Evolutionary conservation across 2,329 filamentous ascomycete species (phyloP).

Genomic region (Scedosporium dehoogii): DNA sequence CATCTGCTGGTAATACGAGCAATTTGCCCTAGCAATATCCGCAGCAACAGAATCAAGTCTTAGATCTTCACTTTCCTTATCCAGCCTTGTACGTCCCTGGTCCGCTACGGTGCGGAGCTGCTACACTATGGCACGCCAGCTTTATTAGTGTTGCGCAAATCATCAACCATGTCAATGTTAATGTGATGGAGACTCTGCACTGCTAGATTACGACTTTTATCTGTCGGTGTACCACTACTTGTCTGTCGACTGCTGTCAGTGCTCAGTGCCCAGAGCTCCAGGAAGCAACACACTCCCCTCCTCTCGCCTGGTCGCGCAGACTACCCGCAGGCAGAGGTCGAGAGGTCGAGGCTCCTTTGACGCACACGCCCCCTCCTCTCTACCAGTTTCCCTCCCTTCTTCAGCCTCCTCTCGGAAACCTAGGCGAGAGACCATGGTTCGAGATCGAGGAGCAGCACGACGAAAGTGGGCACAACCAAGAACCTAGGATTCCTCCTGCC

Average conservation of each 20-base stretch:
- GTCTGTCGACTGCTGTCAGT: not conserved
- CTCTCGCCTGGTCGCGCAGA: not conserved
- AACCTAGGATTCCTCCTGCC: not conserved
- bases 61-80: too few species aligned
- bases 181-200: not conserved
- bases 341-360: not conserved
- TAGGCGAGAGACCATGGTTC: not conserved
- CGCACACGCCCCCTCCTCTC: not conserved
- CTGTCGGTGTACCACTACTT: not conserved
- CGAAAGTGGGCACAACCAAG: too few species aligned
- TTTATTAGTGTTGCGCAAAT: not conserved
- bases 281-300: not conserved
- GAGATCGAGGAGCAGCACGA: not conserved
- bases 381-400: not conserved
- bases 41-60: too few species aligned
- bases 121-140: not conserved
- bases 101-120: not conserved
- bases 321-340: not conserved
- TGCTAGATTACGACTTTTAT: not conserved
- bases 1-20: not conserved
- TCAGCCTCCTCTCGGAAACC: not conserved
- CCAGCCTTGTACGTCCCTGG: not conserved
- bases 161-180: not conserved
- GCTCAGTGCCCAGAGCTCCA: not conserved
- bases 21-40: too few species aligned